Base-by-base conservation (phyloP, 306 rosid species). In the Cucurbita maxima region DNA sequence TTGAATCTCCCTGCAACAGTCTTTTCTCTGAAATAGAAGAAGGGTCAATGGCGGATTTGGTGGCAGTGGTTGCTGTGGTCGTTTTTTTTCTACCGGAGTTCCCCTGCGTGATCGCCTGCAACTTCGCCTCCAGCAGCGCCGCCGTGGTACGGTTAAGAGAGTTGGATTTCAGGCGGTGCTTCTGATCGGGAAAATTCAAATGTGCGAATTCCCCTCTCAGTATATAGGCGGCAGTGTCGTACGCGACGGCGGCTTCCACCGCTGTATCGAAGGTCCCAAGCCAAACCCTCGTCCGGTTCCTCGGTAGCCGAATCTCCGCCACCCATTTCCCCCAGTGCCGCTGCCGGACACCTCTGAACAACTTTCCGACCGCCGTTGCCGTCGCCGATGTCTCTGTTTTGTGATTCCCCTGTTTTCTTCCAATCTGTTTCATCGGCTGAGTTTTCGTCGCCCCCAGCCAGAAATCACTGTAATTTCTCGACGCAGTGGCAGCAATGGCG, bases 281-380 rank as follows among this genome's bases (percentile, higher is more conserved):
- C 98, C 98, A 93, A 4, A 93, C 94, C 80, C 98, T 84, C 5
- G 92, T 88, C 59, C 98, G 72, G 63, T 93, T 93, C 71, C 93
- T 86, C 36, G 98, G 98, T 73, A 92, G 83, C 67, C 98, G 84
- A 20, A 92, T 92, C 84, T 92, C 98, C 10, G 97, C 98, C 13
- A 93, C 98, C 98, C 98, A 93, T 82, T 93, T 93, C 0, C 98
- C 98, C 98, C 98, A 93, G 37, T 93, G 98, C 80, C 98, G 86
- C 36, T 88, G 97, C 82, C 98, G 87, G 81, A 93, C 98, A 10
- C 98, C 98, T 77, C 96, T 88, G 12, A 78, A 93, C 51, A 87
- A 78, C 84, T 86, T 93, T 4, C 83, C 86, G 2, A 9, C 36
- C 5, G 22, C 47, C 14, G 68, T 18, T 6, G 58, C 74, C 14